phyloP scores from a whole-genome alignment of 1,284 basidiomycete species.

The Malassezia equina region DNA sequence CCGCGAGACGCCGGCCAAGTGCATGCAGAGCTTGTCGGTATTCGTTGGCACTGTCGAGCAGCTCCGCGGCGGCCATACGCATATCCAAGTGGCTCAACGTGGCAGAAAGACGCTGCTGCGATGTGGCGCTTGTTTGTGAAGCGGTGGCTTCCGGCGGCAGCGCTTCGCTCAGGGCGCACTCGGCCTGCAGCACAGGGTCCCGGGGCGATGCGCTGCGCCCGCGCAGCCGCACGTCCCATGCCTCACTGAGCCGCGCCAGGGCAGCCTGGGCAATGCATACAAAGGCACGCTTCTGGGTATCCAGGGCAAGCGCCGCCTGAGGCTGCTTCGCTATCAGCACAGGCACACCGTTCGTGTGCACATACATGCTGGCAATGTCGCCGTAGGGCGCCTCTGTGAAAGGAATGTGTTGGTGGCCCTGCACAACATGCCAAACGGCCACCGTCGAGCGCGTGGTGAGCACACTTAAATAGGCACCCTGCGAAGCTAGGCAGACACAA shows the following conservation, averaged over 20 bases:
- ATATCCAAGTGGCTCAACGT: constrained; percentile 41
- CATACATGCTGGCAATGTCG: constrained; percentile 22
- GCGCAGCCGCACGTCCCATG: constrained; percentile 33
- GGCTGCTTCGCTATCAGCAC: constrained; percentile 38
- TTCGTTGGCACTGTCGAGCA: constrained; percentile 39
- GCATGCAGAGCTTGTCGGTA: constrained; percentile 29
- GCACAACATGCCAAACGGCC: constrained; percentile 21
- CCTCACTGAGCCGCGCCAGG: constrained; percentile 33
- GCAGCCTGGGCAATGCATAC: constrained; percentile 33
- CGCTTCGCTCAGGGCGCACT: constrained; percentile 29
- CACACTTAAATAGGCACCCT: constrained; percentile 28
- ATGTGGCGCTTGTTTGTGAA: not conserved
- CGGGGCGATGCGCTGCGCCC: constrained; percentile 23
- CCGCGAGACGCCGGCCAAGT: constrained; percentile 35
- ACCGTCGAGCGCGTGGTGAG: constrained; percentile 17
- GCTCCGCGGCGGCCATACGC: constrained; percentile 32
- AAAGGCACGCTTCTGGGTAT: constrained; percentile 28
- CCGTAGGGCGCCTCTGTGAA: constrained; percentile 21
- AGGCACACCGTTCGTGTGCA: constrained; percentile 49
- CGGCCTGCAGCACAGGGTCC: constrained; percentile 29
- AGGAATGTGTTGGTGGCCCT: not conserved
- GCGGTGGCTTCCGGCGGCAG: not conserved
- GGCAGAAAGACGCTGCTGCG: constrained; percentile 27
- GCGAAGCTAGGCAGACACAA: constrained; percentile 26
- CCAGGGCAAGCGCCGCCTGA: constrained; percentile 36